Percentiles rank a stretch among this genome's conserved stretches.
phyloP scores from a whole-genome alignment of 352 stramenopile species.

The Pythium insidiosum region DNA sequence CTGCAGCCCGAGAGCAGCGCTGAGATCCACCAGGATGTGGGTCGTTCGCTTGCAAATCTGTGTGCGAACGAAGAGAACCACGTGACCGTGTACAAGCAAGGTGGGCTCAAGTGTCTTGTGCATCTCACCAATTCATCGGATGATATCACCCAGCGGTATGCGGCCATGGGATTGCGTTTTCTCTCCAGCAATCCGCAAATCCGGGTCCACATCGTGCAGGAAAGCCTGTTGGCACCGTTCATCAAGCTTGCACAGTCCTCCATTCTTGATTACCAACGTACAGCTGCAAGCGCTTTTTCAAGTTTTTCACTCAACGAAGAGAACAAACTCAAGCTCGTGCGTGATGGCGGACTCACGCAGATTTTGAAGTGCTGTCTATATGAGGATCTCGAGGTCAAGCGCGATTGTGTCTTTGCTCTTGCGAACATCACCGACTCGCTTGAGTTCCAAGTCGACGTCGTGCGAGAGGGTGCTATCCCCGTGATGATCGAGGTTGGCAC shows the following conservation, averaged over 20 bases:
- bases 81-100: conserved; percentile 88
- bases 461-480: conserved; percentile 80
- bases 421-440: conserved; percentile 90
- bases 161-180: conserved; percentile 93
- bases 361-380: conserved; percentile 89
- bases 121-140: conserved; percentile 81
- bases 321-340: conserved; percentile 93
- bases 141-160: conserved; percentile 93
- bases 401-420: conserved; percentile 91
- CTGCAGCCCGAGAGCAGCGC: conserved; percentile 58
- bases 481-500: conserved; percentile 64
- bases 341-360: conserved; percentile 83
- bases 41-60: conserved; percentile 89
- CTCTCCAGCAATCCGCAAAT: conserved; percentile 91
- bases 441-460: conserved; percentile 86
- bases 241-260: conserved; percentile 87
- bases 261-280: conserved; percentile 90
- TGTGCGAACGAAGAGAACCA: conserved; percentile 94
- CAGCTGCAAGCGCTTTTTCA: conserved; percentile 88
- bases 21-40: conserved; percentile 94
- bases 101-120: conserved; percentile 86
- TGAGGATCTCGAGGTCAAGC: conserved; percentile 87
- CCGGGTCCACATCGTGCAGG: conserved; percentile 87
- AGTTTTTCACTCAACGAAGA: conserved; percentile 90
- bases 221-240: conserved; percentile 88